Evolutionary conservation across 148 eudicot species (phyloP), one percentile per base, ranked within the genome.

Genomic region (Camellia granthamiana): DNA sequence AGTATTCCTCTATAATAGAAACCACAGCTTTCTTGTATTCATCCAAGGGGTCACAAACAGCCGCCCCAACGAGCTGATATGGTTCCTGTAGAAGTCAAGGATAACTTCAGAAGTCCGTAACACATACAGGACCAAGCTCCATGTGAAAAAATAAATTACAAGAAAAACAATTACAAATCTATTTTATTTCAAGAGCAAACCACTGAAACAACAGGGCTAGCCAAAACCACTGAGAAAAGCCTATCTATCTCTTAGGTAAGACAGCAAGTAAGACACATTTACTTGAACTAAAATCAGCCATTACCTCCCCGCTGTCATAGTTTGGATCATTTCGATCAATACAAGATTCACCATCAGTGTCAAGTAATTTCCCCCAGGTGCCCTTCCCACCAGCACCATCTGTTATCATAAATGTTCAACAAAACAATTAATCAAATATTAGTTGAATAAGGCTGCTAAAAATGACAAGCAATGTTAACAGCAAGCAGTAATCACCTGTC

Each of bases 351-450:
- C 87, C 87, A 76, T 89, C 97, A 73, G 96, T 93, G 81, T 95
- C 99, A 44, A 95, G 97, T 71, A 92, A 86, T 84, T 87, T 93
- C 75, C 99, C 99, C 99, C 99, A 95, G 42, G 97, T 95, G 72
- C 98, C 99, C 88, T 95, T 95, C 44, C 99, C 99, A 82, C 99
- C 97, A 76, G 83, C 99, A 76, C 99, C 99, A 82, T 95, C 97
- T 95, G 90, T 79, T 78, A 78, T 70, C 60, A 83, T 30, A 30
- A 30, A 43, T 19, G 55, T 72, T 83, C 15, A 54, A 47, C 73
- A 76, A 55, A 44, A 5, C 6, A 49, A 41, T 19, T 38, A 18
- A 68, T 58, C 13, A 42, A 54, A 43, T 52, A 14, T 49, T 3
- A 43, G 1, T 1, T 30, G 38, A 8, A 46, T 12, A 16, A 75